Evolutionary conservation across 2,329 filamentous ascomycete species (phyloP).

Genomic region (Lithohypha guttulata): DNA sequence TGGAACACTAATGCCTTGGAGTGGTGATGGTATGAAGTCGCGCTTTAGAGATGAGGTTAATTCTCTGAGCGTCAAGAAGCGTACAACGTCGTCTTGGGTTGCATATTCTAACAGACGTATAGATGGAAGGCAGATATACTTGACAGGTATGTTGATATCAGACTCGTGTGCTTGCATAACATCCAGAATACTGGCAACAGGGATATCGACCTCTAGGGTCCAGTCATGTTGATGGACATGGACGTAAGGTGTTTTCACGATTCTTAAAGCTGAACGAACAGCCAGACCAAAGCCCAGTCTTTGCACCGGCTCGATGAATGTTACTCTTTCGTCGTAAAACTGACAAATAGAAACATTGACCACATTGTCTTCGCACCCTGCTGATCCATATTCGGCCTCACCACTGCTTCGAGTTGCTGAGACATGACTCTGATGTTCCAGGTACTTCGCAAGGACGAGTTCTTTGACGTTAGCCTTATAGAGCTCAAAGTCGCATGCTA

Average conservation of each 20-base stretch:
- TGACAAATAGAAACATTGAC: not conserved
- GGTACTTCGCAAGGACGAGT: not conserved
- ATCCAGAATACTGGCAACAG: conserved; percentile 1
- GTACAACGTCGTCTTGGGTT: not conserved
- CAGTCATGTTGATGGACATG: conserved; percentile 9
- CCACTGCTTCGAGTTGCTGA: too few relatives aligned
- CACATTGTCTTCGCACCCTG: not conserved
- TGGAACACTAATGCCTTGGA: not conserved
- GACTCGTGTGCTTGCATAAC: not conserved
- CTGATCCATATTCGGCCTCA: conserved; percentile 3
- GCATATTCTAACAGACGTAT: not conserved
- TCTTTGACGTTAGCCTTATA: conserved; percentile 8
- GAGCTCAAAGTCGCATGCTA: conserved; percentile 1
- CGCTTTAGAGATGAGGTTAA: not conserved
- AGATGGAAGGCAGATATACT: conserved; percentile 1
- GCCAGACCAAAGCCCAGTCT: conserved; percentile 6
- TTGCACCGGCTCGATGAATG: conserved; percentile 6
- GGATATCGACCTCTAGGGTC: conserved; percentile 1
- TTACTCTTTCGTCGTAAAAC: not conserved
- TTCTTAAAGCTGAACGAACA: conserved; percentile 3
- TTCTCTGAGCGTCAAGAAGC: not conserved
- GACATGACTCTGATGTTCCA: not conserved
- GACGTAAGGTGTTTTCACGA: conserved; percentile 7
- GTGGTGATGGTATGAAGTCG: not conserved
- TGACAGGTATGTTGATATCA: not conserved